phyloP scores from a whole-genome alignment of 129 eudicot genomes.

The Chrysanthemum lavandulifolium region DNA sequence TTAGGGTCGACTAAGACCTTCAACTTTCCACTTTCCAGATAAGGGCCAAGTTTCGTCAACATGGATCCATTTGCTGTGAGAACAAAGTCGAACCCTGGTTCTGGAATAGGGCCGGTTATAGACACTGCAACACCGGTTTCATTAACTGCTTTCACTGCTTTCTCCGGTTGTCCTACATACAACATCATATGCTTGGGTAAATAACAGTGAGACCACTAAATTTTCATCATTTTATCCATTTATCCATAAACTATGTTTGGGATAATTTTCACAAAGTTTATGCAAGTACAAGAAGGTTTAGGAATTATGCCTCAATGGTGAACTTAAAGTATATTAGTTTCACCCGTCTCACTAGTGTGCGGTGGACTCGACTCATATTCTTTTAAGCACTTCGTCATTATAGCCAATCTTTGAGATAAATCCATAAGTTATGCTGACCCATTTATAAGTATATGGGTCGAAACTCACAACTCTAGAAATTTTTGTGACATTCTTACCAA shows the following conservation, averaged over 20 bases:
- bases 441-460: neutral
- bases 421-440: neutral
- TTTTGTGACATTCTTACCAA: constrained; percentile 54
- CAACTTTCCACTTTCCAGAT: constrained; percentile 75
- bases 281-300: no score
- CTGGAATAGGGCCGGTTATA: constrained; percentile 62
- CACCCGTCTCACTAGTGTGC: no score
- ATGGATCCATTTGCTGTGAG: constrained; percentile 71
- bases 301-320: no score
- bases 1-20: constrained; percentile 77
- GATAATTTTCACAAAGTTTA: no score
- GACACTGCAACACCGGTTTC: constrained; percentile 79
- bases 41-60: constrained; percentile 69
- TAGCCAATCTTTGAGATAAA: neutral
- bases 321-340: no score
- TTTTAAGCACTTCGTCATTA: neutral
- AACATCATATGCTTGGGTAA: no score
- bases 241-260: no score
- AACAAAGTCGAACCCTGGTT: constrained; percentile 76
- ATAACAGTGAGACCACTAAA: no score
- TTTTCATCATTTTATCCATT: no score
- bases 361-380: neutral
- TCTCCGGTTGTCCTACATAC: constrained; percentile 65
- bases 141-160: constrained; percentile 69
- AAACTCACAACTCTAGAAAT: neutral